Conservation (phyloP, 2,329 filamentous ascomycete species). For the Colletotrichum theobromicola region DNA sequence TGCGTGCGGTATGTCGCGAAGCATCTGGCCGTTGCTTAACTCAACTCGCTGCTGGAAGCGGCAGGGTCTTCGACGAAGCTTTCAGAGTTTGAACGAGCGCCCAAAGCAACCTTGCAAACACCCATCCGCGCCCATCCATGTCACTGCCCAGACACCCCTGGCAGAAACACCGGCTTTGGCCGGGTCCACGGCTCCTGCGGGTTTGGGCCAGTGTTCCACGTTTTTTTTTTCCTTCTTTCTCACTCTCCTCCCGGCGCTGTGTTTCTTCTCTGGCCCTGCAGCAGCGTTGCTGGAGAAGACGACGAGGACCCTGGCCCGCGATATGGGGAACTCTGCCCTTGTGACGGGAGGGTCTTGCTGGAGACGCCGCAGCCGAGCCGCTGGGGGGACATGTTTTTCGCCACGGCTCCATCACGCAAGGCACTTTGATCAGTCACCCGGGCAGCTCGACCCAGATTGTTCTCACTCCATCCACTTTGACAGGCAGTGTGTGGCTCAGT, state of each 20-base stretch:
- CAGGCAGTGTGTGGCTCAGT: not conserved
- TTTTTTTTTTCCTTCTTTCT: not conserved
- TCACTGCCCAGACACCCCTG: not conserved
- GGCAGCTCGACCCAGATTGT: conserved; percentile 7
- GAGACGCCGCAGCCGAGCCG: not conserved
- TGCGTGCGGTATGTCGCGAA: not conserved
- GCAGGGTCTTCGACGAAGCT: not conserved
- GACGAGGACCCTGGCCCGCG: not conserved
- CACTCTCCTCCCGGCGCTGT: not conserved
- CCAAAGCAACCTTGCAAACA: conserved; percentile 2
- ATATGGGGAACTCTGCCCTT: not conserved
- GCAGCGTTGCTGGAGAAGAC: not conserved
- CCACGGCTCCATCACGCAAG: conserved; percentile 2
- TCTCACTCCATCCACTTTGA: not conserved
- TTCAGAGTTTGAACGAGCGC: not conserved
- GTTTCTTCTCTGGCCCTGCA: not conserved
- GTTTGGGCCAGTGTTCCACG: conserved; percentile 1
- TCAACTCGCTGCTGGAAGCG: not conserved
- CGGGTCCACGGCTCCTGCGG: not conserved
- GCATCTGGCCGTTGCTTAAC: not conserved
- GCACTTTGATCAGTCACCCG: not conserved
- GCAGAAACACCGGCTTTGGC: conserved; percentile 6
- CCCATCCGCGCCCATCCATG: not conserved
- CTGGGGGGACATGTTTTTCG: not conserved
- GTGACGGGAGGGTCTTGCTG: not conserved